phyloP scores from a whole-genome alignment of 2,329 filamentous ascomycete species.

The Neofusicoccum sp. region DNA sequence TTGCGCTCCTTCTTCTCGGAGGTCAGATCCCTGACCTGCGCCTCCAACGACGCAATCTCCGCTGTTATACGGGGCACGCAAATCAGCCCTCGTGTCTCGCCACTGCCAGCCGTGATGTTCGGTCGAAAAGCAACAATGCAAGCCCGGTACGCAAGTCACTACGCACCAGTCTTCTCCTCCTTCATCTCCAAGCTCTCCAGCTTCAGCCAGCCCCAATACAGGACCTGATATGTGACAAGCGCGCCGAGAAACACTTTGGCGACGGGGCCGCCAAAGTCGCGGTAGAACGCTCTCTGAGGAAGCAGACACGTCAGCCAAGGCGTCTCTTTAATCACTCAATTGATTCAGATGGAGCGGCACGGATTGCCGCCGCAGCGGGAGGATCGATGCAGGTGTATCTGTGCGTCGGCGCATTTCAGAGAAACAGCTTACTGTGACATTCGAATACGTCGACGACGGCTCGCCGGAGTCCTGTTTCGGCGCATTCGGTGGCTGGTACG shows the following conservation, averaged over 20 bases:
- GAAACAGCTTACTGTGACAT: constrained; percentile 8
- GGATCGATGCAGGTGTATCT: too few relatives aligned
- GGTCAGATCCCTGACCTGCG: background rate
- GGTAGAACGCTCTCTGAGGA: constrained; percentile 65
- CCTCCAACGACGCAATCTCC: constrained; percentile 10
- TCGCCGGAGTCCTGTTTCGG: background rate
- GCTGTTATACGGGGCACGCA: background rate
- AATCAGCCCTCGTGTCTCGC: background rate
- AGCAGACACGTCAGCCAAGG: background rate
- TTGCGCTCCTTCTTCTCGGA: background rate
- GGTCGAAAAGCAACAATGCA: too few relatives aligned
- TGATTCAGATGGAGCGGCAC: background rate
- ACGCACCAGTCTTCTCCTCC: constrained; percentile 55
- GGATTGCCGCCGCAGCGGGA: too few relatives aligned
- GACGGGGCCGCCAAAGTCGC: constrained; percentile 69
- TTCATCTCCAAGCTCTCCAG: constrained; percentile 70
- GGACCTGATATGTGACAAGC: constrained; percentile 74
- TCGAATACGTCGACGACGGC: constrained; percentile 7
- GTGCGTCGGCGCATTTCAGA: background rate
- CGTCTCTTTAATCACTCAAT: too few relatives aligned
- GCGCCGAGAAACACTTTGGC: constrained; percentile 72
- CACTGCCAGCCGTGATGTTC: background rate
- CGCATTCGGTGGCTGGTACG: constrained; percentile 11
- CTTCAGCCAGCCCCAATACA: constrained; percentile 72
- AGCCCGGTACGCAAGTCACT: background rate